Evolutionary conservation across 805 yeast species (phyloP).

Genomic region (Spathaspora sp.): DNA sequence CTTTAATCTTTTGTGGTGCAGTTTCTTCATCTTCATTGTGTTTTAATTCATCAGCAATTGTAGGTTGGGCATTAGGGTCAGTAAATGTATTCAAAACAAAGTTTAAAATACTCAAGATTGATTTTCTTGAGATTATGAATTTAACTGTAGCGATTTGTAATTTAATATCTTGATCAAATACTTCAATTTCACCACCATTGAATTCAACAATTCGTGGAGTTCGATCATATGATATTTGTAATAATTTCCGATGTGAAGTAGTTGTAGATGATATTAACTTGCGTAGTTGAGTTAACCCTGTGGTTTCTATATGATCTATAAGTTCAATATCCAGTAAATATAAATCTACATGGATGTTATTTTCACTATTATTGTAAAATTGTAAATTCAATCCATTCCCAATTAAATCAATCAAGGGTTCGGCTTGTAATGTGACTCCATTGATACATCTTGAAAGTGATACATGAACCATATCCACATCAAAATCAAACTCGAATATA

Average conservation of each 20-base stretch:
- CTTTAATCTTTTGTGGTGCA: slow-evolving; percentile 72
- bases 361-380: slow-evolving; percentile 57
- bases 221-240: slow-evolving; percentile 57
- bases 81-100: slow-evolving; percentile 85
- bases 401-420: slow-evolving; percentile 65
- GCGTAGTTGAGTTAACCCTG: slow-evolving; percentile 60
- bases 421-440: slow-evolving; percentile 55
- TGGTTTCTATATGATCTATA: slow-evolving; percentile 68
- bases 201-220: slow-evolving; percentile 56
- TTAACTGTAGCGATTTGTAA: slow-evolving; percentile 76
- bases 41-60: slow-evolving; percentile 67
- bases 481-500: slow-evolving; percentile 67
- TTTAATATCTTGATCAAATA: slow-evolving; percentile 72
- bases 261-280: slow-evolving; percentile 60
- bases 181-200: slow-evolving; percentile 53
- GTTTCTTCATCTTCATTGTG: slow-evolving; percentile 60
- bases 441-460: slow-evolving; percentile 67
- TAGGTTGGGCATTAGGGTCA: slow-evolving; percentile 63
- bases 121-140: slow-evolving; percentile 71
- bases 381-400: slow-evolving; percentile 62
- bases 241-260: slow-evolving; percentile 38
- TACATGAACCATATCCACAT: slow-evolving; percentile 59
- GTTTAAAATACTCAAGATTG: slow-evolving; percentile 73
- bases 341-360: slow-evolving; percentile 64
- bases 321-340: slow-evolving; percentile 62